Evolutionary conservation across 495 filamentous ascomycete genomes (phyloP).

Genomic region (Acidiella bohemica): DNA sequence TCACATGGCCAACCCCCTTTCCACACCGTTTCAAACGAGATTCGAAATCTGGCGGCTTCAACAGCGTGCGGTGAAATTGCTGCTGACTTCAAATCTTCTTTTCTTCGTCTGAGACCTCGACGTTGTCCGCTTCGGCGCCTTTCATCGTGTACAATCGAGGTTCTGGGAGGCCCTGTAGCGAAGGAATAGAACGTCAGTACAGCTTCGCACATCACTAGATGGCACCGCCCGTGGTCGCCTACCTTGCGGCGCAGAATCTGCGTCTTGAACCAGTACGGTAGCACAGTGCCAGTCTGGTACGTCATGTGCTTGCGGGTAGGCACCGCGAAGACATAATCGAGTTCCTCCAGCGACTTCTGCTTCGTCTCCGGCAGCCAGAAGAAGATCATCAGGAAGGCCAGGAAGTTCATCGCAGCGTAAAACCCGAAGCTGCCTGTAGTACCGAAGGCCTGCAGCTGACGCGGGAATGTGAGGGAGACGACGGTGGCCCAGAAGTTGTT

Average conservation of each 20-base stretch:
- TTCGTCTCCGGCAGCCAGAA: conserved; percentile 69
- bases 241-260: conserved; percentile 13
- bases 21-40: no score
- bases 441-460: conserved; percentile 39
- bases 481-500: conserved; percentile 52
- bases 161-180: no score
- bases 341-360: conserved; percentile 51
- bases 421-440: conserved; percentile 47
- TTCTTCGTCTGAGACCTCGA: no score
- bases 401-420: conserved; percentile 40
- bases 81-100: no score
- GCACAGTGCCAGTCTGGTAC: conserved; percentile 9
- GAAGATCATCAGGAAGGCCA: conserved; percentile 58
- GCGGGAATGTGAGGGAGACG: conserved; percentile 53
- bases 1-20: no score
- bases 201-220: no score
- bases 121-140: no score
- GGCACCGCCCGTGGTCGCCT: no score
- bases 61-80: no score
- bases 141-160: no score
- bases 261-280: conserved; percentile 16
- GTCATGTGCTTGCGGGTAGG: conserved; percentile 9
- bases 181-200: no score
- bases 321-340: conserved; percentile 24
- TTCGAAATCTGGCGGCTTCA: no score